A percentile compares a stretch with the other conserved stretches of the same genome.
phyloP scores from a whole-genome alignment of 129 eudicot genomes.

The Silybum marianum region DNA sequence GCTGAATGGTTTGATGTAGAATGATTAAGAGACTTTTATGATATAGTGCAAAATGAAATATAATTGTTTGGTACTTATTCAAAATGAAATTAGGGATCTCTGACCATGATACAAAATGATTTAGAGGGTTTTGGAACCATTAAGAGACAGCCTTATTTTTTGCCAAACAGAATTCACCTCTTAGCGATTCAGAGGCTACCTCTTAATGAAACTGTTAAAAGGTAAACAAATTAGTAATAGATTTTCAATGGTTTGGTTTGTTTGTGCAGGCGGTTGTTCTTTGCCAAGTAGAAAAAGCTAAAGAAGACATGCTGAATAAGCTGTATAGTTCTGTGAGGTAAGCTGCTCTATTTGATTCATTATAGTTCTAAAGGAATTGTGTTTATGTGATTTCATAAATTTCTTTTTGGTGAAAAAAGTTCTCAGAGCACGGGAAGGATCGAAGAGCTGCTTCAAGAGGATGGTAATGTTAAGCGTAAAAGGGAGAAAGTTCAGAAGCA shows the following conservation, averaged over 20 bases:
- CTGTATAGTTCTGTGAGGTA: slow-evolving; percentile 93
- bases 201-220: too few relatives aligned
- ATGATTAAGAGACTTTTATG: too few relatives aligned
- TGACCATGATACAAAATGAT: too few relatives aligned
- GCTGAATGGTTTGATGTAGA: too few relatives aligned
- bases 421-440: slow-evolving; percentile 82
- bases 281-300: slow-evolving; percentile 99
- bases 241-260: slow-evolving; percentile 11
- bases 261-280: slow-evolving; percentile 86
- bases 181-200: too few relatives aligned
- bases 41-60: too few relatives aligned
- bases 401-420: slow-evolving; percentile 35
- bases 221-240: too few relatives aligned
- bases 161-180: too few relatives aligned
- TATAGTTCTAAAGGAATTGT: not conserved
- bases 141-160: too few relatives aligned
- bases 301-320: slow-evolving; percentile 99
- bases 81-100: too few relatives aligned
- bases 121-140: too few relatives aligned
- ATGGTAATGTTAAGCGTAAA: slow-evolving; percentile 76
- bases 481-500: slow-evolving; percentile 85
- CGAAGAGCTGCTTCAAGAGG: slow-evolving; percentile 95
- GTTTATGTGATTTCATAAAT: not conserved
- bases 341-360: slow-evolving; percentile 26
- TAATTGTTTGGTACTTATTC: too few relatives aligned